These are phyloP conservation scores for Boletus sp. DNA, from an alignment of 768 basidiomycete species.

Conservation along the genomic window DNA sequence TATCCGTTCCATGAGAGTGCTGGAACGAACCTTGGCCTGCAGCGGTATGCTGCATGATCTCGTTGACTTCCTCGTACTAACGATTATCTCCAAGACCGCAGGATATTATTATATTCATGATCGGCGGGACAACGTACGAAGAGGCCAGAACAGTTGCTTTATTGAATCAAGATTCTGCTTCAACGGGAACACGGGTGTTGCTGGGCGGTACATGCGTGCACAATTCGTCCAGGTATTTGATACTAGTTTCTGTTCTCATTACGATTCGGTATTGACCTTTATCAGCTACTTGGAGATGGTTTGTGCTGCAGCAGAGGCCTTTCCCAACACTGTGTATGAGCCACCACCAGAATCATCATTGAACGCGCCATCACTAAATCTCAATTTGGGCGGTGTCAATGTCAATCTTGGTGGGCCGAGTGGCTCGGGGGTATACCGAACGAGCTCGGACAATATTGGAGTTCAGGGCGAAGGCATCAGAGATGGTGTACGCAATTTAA, in stretches of 20 bases:
- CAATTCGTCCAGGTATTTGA: constrained; percentile 81
- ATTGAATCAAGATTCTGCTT: constrained; percentile 76
- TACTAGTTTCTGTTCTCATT: not conserved
- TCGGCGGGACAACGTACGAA: constrained; percentile 95
- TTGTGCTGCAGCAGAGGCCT: constrained; percentile 60
- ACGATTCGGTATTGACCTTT: constrained; percentile 6
- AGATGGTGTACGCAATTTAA: constrained; percentile 82
- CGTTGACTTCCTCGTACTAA: constrained; percentile 1
- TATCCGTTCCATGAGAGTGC: constrained; percentile 84
- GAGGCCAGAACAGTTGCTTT: constrained; percentile 84
- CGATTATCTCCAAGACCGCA: constrained; percentile 60
- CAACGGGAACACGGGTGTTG: constrained; percentile 69
- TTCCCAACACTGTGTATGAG: constrained; percentile 65
- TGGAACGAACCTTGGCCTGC: constrained; percentile 66
- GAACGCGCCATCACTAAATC: constrained; percentile 76
- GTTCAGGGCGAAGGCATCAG: constrained; percentile 85
- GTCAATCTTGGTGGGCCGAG: constrained; percentile 87
- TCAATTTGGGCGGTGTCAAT: constrained; percentile 90
- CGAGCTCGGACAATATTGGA: constrained; percentile 66
- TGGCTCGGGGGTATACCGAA: constrained; percentile 82
- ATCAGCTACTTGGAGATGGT: constrained; percentile 87
- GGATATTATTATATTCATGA: constrained; percentile 94
- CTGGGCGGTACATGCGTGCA: constrained; percentile 95
- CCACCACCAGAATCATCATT: constrained; percentile 72
- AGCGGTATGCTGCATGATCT: constrained; percentile 45